Evolutionary conservation across 495 filamentous ascomycete genomes (phyloP), one percentile per base, ranked within the genome.

Genomic region (Penicillium taxi): DNA sequence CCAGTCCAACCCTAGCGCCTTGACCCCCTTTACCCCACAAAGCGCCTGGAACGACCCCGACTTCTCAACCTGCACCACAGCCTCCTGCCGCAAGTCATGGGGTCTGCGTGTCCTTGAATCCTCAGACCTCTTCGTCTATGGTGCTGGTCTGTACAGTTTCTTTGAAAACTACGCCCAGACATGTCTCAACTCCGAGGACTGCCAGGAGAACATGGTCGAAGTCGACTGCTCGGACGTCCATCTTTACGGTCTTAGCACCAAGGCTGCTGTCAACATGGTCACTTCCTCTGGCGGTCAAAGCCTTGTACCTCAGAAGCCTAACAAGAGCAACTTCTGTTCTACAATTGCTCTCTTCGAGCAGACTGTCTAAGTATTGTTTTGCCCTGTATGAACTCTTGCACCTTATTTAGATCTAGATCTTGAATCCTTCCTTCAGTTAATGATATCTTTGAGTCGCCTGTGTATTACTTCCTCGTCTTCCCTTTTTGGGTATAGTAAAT

Each of bases 201-300:
- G 91, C 66, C 90, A 96, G 67, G 67, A 77, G 38, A 82, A 87
- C 56, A 91, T 95, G 64, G 76, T 91, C n/a, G 76, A 75, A 48
- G 72, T 98, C 15, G 84, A 94, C 60, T 75, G 68, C 52, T 77
- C 77, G 13, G 70, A 72, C 17, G 70, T 96, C 21, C 73, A 80
- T 42, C 55, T 94, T 21, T 90, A 80, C 51, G 88, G 79, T 12
- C 54, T 96, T 21, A 88, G 75, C 67, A 96, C 91, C 16, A 90
- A 93, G 64, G 90, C 86, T 6, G 70, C 76, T n/a, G 72, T 73
- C 8, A 88, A 85, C 58, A 94, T 96, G 86, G 66, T 98, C 34
- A 81, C 77, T 0, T 59, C 71, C 26, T 59, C 65, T 6, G 54
- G 56, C 2, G 72, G 70, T 3, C 50, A 52, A 35, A 52, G 50